Conservation (phyloP, 768 basidiomycete genomes). For the Scleroderma citrinum region DNA sequence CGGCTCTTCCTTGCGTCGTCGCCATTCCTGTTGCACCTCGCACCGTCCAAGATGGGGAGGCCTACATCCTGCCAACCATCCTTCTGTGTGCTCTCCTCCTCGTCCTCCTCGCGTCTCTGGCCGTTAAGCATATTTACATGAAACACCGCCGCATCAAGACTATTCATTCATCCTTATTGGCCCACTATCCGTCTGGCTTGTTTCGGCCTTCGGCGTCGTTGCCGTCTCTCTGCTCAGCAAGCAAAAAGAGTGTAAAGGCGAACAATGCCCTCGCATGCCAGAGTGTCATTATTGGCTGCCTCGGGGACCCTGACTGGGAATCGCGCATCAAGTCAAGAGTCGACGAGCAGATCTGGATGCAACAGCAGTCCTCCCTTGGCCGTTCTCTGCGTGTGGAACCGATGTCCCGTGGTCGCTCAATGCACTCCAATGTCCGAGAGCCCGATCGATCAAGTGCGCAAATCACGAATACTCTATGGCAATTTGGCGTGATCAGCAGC, state of each 20-base stretch:
- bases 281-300: constrained; percentile 22
- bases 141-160: constrained; percentile 22
- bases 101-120: constrained; percentile 12
- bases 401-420: too few relatives aligned
- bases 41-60: neutral
- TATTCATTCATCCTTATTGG: constrained; percentile 18
- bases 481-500: too few relatives aligned
- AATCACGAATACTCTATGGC: too few relatives aligned
- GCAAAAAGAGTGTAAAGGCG: constrained; percentile 2
- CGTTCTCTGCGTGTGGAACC: constrained; percentile 7
- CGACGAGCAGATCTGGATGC: constrained; percentile 5
- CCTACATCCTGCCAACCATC: constrained; percentile 10
- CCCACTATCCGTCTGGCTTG: constrained; percentile 3
- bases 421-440: too few relatives aligned
- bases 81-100: constrained; percentile 12
- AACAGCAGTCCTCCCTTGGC: constrained; percentile 2
- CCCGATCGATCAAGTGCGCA: too few relatives aligned
- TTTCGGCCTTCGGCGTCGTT: neutral
- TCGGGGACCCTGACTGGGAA: constrained; percentile 30
- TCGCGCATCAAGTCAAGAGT: constrained; percentile 13
- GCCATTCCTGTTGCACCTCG: constrained; percentile 3
- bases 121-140: constrained; percentile 23
- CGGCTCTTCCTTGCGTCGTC: neutral
- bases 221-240: neutral
- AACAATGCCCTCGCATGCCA: neutral